Evolutionary conservation across 345 rosid genomes (phyloP), one percentile per base, ranked within the genome.

Genomic region (Raphanus sativus): DNA sequence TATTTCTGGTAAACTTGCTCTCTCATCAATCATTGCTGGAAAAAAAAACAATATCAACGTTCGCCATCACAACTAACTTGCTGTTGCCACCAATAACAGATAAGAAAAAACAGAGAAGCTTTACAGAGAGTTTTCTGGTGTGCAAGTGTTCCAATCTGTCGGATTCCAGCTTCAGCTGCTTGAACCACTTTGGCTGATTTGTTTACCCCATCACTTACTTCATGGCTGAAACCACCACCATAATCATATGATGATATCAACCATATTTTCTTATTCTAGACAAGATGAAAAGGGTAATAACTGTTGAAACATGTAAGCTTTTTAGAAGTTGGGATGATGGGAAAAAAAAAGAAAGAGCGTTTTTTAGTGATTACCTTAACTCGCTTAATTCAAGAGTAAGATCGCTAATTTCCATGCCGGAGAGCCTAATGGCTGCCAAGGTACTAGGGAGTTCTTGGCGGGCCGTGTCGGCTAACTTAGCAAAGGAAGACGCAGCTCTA

Each of bases 351-450:
- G 21, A 65, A 77, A n/a, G 71, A 64, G 65, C 61, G 30, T 28
- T 29, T 48, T n/a, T 9, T 12, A 45, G 28, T 36, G 81, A 36
- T 38, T 38, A 93, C 99, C 99, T 93, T 73, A 92, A 86, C 75
- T 93, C 98, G 56, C 90, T 90, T 62, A 96, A 67, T 82, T 96
- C 98, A 71, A 93, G 86, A 0, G 98, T 96, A 38, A 96, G 97
- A 84, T 91, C 99, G 58, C 98, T 96, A 74, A 96, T 88, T 81
- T 96, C 99, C 99, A 96, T 90, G 76, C 97, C 93, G 1, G 97
- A 96, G 61, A 96, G 93, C 87, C 98, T 88, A 30, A 93, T 84
- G 13, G 96, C 96, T 58, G 93, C 96, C 90, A 96, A 90, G 16
- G 98, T 96, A 81, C 95, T 83, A 2, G 97, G 99, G 42, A 93